phyloP scores from a whole-genome alignment of 176 grass and related monocot genomes.

The Carex littledalei region DNA sequence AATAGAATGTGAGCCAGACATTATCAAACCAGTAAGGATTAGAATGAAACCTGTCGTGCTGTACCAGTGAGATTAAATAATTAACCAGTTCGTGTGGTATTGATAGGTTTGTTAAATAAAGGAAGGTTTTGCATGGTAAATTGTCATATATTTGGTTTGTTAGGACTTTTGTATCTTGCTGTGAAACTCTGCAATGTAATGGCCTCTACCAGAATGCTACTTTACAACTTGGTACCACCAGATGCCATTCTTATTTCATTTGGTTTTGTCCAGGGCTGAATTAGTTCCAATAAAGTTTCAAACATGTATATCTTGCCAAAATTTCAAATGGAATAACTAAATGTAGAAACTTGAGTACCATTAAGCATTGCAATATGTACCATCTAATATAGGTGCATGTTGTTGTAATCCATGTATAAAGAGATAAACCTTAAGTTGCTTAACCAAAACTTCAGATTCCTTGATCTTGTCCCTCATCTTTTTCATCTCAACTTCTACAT shows the following conservation, averaged over 20 bases:
- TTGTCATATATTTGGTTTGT: background rate
- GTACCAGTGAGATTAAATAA: background rate
- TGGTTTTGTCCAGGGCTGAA: background rate
- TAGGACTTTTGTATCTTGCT: background rate
- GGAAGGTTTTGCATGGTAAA: background rate
- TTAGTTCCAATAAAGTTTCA: background rate
- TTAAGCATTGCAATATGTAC: background rate
- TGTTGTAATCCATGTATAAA: constrained; percentile 16
- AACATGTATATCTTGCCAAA: background rate
- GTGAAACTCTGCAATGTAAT: background rate
- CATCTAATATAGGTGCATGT: background rate
- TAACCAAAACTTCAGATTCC: constrained; percentile 68
- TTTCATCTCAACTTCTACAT: constrained; percentile 33
- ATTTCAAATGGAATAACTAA: background rate
- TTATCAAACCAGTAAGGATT: background rate
- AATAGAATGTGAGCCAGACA: background rate
- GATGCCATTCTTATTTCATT: background rate
- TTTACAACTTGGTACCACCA: background rate
- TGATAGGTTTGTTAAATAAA: background rate
- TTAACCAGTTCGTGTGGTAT: background rate
- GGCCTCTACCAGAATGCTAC: background rate
- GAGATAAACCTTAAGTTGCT: constrained; percentile 66
- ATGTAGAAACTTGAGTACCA: background rate
- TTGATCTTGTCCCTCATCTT: constrained; percentile 47
- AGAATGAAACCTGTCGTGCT: background rate